Conservation (phyloP, 2,329 filamentous ascomycete genomes). For the Thyridium curvatum region DNA sequence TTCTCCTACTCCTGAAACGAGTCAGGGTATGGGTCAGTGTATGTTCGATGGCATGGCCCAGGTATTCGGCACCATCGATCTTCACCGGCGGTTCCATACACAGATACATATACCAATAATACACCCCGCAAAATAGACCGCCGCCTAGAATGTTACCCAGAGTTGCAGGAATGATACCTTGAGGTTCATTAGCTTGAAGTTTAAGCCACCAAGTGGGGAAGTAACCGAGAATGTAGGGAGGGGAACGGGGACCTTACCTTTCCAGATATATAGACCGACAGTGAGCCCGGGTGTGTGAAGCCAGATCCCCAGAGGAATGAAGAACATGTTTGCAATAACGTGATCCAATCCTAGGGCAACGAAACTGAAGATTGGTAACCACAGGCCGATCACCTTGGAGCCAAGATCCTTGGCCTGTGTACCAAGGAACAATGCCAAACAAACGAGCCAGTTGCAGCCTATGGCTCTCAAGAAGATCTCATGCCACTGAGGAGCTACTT, state of each 20-base stretch:
- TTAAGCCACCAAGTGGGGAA: too few relatives aligned
- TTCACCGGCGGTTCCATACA: slow-evolving; percentile 1
- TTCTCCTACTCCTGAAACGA: too few relatives aligned
- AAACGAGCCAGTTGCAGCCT: slow-evolving; percentile 53
- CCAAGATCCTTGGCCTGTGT: slow-evolving; percentile 42
- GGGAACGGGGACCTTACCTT: slow-evolving; percentile 25
- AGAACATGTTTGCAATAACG: slow-evolving; percentile 52
- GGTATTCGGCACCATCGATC: not conserved
- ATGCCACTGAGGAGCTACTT: slow-evolving; percentile 39
- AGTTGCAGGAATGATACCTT: slow-evolving; percentile 40
- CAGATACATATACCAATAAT: slow-evolving; percentile 17
- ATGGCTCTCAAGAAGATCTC: slow-evolving; percentile 49
- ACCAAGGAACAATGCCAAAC: slow-evolving; percentile 41
- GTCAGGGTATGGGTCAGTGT: too few relatives aligned
- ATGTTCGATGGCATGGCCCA: too few relatives aligned
- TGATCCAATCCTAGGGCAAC: slow-evolving; percentile 48
- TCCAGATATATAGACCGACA: slow-evolving; percentile 49
- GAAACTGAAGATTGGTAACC: slow-evolving; percentile 50
- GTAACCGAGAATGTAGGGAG: not conserved
- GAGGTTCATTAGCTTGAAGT: not conserved
- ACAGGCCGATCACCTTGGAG: slow-evolving; percentile 48
- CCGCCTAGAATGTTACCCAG: slow-evolving; percentile 50
- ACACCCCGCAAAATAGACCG: slow-evolving; percentile 40
- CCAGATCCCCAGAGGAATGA: slow-evolving; percentile 45
- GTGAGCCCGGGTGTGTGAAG: slow-evolving; percentile 33